These are phyloP conservation scores for Saxophila tyrrhenica DNA, from an alignment of 495 filamentous ascomycete genomes.

Conservation along the genomic window DNA sequence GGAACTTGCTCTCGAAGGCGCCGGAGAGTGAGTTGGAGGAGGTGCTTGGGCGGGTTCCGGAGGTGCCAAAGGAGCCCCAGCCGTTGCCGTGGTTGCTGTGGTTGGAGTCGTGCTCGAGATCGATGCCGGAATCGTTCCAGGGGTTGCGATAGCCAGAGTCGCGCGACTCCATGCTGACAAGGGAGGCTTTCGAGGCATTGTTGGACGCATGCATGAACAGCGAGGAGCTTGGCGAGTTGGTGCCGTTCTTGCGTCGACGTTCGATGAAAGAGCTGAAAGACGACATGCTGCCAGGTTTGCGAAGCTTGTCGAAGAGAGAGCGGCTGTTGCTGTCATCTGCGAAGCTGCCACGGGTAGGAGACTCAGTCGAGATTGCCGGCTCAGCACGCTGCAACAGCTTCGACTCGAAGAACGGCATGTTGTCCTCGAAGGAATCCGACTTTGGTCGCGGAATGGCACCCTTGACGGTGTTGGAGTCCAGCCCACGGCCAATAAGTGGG, in stretches of 20 bases:
- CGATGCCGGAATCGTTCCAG: slow-evolving; percentile 94
- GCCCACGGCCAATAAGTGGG: slow-evolving; percentile 67
- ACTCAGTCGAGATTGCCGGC: slow-evolving; percentile 61
- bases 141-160: slow-evolving; percentile 89
- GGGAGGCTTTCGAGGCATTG: slow-evolving; percentile 89
- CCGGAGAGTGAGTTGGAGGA: slow-evolving; percentile 20
- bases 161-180: slow-evolving; percentile 85
- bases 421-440: slow-evolving; percentile 96
- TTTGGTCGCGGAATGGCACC: slow-evolving; percentile 91
- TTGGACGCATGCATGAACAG: slow-evolving; percentile 87
- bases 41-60: slow-evolving; percentile 23
- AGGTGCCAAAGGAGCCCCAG: slow-evolving; percentile 35
- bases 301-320: slow-evolving; percentile 76
- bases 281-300: slow-evolving; percentile 86
- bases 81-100: slow-evolving; percentile 46
- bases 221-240: slow-evolving; percentile 57
- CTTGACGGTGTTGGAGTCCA: slow-evolving; percentile 76
- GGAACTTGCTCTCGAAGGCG: slow-evolving; percentile 44
- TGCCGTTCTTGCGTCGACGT: slow-evolving; percentile 81
- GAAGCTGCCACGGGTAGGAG: slow-evolving; percentile 70
- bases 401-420: slow-evolving; percentile 88
- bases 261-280: slow-evolving; percentile 87
- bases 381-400: slow-evolving; percentile 89
- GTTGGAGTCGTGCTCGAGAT: slow-evolving; percentile 73
- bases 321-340: slow-evolving; percentile 61